Conservation (phyloP, 208 protist genomes). For the Sergeia podlipaevii region DNA sequence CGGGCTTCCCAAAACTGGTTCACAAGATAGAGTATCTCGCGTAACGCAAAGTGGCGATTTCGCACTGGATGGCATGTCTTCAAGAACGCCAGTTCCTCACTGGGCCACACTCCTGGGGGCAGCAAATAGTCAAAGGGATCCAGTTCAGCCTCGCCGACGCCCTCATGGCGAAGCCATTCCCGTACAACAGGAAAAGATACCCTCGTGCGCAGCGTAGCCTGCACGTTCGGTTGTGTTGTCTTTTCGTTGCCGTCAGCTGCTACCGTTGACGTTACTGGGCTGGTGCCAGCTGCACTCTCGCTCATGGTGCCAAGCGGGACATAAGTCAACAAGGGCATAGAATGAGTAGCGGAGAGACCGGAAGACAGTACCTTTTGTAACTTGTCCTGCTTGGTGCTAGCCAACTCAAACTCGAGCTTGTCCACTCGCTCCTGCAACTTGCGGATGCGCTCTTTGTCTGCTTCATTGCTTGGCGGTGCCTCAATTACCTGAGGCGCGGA, state of each 20-base stretch:
- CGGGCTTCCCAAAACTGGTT: conserved; percentile 54
- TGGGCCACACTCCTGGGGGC: conserved; percentile 39
- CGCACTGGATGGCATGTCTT: conserved; percentile 37
- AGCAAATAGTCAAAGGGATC: conserved; percentile 45
- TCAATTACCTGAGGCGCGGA: neutral
- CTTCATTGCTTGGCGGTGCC: neutral
- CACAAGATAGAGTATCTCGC: conserved; percentile 36
- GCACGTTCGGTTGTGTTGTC: neutral
- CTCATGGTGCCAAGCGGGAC: neutral
- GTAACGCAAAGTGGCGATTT: conserved; percentile 54
- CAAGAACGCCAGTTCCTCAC: conserved; percentile 65
- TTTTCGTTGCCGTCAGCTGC: neutral
- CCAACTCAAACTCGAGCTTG: conserved; percentile 22
- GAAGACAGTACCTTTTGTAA: too few relatives aligned
- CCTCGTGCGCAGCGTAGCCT: neutral
- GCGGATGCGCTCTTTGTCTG: conserved; percentile 23
- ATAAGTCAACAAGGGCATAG: too few relatives aligned
- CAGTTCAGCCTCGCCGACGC: conserved; percentile 56
- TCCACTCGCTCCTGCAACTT: conserved; percentile 31
- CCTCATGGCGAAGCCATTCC: conserved; percentile 68
- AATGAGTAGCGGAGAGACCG: too few relatives aligned
- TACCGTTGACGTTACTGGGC: neutral
- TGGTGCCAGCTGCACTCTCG: neutral
- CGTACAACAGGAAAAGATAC: conserved; percentile 34
- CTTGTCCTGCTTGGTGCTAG: too few relatives aligned